phyloP scores from a whole-genome alignment of 2,329 filamentous ascomycete genomes.

The Cladophialophora immunda region DNA sequence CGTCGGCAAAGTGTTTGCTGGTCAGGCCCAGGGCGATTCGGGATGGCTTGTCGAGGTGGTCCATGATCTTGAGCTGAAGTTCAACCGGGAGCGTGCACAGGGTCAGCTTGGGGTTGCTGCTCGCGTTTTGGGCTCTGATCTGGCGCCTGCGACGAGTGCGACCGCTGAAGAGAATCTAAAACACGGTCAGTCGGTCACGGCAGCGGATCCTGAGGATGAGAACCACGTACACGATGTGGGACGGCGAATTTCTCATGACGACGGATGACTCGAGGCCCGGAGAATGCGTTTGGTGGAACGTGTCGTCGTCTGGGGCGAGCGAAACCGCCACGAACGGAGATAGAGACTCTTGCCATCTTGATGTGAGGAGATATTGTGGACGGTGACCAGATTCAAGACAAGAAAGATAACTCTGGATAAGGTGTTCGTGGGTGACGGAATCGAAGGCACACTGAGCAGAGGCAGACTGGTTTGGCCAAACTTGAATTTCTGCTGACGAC shows the following conservation, averaged over 20 bases:
- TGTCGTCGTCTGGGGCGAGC: not conserved
- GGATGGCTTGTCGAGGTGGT: not conserved
- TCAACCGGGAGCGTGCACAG: not conserved
- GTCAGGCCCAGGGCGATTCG: not conserved
- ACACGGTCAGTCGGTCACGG: not conserved
- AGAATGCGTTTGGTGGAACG: not conserved
- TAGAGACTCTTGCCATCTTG: not conserved
- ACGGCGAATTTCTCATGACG: not conserved
- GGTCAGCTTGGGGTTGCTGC: not conserved
- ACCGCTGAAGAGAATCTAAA: not conserved
- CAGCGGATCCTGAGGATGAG: not conserved
- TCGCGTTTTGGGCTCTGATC: not conserved
- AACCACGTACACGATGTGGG: not conserved
- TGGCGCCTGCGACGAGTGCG: not conserved
- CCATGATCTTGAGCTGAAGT: not conserved
- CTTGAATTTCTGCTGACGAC: not conserved
- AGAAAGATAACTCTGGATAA: not conserved
- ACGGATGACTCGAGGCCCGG: not conserved
- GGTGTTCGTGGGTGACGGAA: not conserved
- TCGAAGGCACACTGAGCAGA: not conserved
- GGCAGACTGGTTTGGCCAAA: not conserved
- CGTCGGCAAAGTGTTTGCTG: not conserved
- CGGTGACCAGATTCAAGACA: not conserved
- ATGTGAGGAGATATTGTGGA: not conserved
- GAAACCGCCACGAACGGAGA: not conserved